Evolutionary conservation across 2,329 filamentous ascomycete genomes (phyloP), one percentile per base, ranked within the genome.

Genomic region (Colletotrichum musicola): DNA sequence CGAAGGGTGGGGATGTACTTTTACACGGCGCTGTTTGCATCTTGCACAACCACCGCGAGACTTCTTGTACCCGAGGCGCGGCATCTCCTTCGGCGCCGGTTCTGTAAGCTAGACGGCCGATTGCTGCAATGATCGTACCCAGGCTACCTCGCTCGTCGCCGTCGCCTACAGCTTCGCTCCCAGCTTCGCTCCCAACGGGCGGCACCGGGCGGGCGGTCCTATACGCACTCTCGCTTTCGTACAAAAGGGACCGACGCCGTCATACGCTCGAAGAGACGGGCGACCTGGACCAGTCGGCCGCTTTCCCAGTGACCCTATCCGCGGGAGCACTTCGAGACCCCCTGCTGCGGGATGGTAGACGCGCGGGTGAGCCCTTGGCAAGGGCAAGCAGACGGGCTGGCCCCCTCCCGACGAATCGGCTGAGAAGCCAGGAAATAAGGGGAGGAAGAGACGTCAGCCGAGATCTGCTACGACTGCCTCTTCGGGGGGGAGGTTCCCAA

Each of bases 11-110:
- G 46, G 30, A 30, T 49, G 22, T 72, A 78, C 78, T 74, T 80
- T 80, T 70, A 80, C 78, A 42, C 78, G 75, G 4, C 79, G 73
- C 42, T 77, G 74, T 65, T 80, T 80, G 70, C 79, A 80, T n/a
- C 77, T 72, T 46, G 74, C 71, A 67, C 79, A 80, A 27, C 79
- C 78, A 46, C 71, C 74, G 10, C 78, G 76, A 38, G 77, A 80
- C 55, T 80, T 80, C 22, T 74, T 79, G 69, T 80, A 78, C 3
- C 78, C 78, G 6, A 80, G 69, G 3, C 76, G 77, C 44, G 74
- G 75, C 71, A 73, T 74, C 50, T 56, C 73, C 46, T 51, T 63
- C 40, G 20, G 47, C 27, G 40, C n/a, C 35, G 12, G 25, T 10
- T 38, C 22, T 20, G 4, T 18, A 22, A 3, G 46, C 7, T 6